Base-by-base conservation (phyloP, 306 rosid species). In the Vigna hirtella region DNA sequence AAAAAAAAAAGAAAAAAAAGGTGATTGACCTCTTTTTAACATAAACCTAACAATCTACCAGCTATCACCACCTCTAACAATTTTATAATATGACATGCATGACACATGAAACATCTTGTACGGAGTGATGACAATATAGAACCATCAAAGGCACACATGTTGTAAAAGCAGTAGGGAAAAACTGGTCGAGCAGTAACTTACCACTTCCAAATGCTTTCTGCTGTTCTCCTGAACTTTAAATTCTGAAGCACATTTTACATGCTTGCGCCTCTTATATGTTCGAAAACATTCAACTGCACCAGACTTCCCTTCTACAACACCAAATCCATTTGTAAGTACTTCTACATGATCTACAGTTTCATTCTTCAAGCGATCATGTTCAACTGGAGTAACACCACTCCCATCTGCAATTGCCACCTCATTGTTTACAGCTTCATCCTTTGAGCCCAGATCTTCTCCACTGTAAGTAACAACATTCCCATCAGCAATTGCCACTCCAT, bases 261-360 rank as follows among this genome's bases (percentile, higher is more conserved):
- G 83, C 80, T 85, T 93, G n/a, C 96, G 91, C 91, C 99, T 87
- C 91, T 93, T 91, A 81, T 93, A 93, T 74, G 99, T 96, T 70
- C 50, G 84, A 70, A 93, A 16, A 59, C 81, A 49, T 67, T 85
- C 86, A 76, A 65, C 67, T 51, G 77, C 61, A 48, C 83, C 79
- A 3, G 80, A 85, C 70, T 84, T 59, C 81, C 83, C 74, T 28
- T 82, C 82, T 12, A 69, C 80, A 78, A 65, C 66, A 81, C 72
- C 90, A 73, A 61, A 77, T 51, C 78, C 69, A 71, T 64, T 53
- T 42, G 72, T 76, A 66, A 48, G 45, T 36, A 38, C 74, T 79
- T 66, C 50, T 55, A 82, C 83, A 73, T 83, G 84, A 83, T 72
- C 66, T 10, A 77, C 85, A 17, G 77, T 77, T 68, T 62, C 85